Evolutionary conservation across 2,329 filamentous ascomycete genomes (phyloP), one percentile per base, ranked within the genome.

Genomic region (Arthrobotrys conoides): DNA sequence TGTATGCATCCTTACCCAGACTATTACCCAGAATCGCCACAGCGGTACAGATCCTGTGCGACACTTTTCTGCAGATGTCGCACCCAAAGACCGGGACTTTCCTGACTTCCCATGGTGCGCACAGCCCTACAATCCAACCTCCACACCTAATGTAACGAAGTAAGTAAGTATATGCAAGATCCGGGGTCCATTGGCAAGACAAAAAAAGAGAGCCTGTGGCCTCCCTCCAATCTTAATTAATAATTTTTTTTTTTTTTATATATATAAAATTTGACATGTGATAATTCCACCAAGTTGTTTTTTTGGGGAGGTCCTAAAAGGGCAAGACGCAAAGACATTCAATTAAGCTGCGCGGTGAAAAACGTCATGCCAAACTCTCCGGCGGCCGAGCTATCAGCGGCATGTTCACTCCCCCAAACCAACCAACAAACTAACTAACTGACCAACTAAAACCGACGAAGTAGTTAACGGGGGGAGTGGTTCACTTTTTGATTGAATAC

Each of bases 361-460:
- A 57, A 72, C 69, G 69, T 72, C 69, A 72, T 72, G 69, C 57
- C 68, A 65, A 65, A 71, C 59, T 71, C 68, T 57, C 57, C 46
- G 59, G 33, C 44, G 41, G 55, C 41, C 67, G 69, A 70, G 51
- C 65, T 69, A 59, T 20, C 46, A 27, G 33, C 46, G 20, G 30
- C 27, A 33, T 38, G 8, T 38, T 38, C 36, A 9, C 36, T 10
- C 36, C 36, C 3, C 36, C 36, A 14, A 44, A 44, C 41, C 14
- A 41, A 41, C 36, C n/a, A n/a, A 6, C 41, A 46, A 46, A 12
- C 41, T 10, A 10, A 38, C 8, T 2, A 38, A 10, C 12, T 10
- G n/a, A n/a, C n/a, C n/a, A n/a, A n/a, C n/a, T n/a, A n/a, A 38
- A 38, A 38, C 36, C 9, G 2, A 38, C 36, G n/a, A n/a, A n/a